These are phyloP conservation scores for Bryoglossum gracile DNA, from an alignment of 495 filamentous ascomycete species.

Conservation along the genomic window DNA sequence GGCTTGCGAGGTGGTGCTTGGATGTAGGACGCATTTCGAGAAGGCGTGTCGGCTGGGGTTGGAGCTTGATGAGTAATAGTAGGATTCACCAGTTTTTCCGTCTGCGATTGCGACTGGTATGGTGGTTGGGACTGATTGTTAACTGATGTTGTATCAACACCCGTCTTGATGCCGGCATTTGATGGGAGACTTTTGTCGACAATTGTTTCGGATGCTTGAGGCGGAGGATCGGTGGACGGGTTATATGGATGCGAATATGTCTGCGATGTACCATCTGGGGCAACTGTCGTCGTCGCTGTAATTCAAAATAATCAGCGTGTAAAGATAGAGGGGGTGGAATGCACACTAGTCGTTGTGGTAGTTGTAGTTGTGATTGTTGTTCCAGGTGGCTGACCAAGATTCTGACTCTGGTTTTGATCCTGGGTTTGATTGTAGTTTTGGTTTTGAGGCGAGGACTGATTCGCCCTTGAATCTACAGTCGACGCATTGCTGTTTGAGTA, in stretches of 20 bases:
- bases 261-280: constrained; percentile 17
- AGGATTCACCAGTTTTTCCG: not conserved
- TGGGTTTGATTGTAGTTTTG: constrained; percentile 2
- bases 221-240: constrained; percentile 17
- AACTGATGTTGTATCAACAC: not conserved
- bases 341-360: constrained; percentile 16
- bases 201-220: constrained; percentile 10
- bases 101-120: not conserved
- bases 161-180: not conserved
- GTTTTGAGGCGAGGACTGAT: constrained; percentile 7
- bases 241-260: constrained; percentile 18
- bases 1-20: constrained; percentile 6
- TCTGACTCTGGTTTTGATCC: not conserved
- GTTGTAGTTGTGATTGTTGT: constrained; percentile 19
- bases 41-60: not conserved
- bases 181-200: constrained; percentile 2
- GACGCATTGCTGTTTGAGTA: constrained; percentile 15
- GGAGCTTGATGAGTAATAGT: constrained; percentile 4
- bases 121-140: not conserved
- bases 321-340: not conserved
- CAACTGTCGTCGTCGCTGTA: constrained; percentile 18
- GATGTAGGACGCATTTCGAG: not conserved
- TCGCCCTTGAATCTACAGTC: not conserved
- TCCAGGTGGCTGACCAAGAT: constrained; percentile 9
- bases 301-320: not conserved